Evolutionary conservation across 129 eudicot genomes (phyloP).

Genomic region (Arctium minus): DNA sequence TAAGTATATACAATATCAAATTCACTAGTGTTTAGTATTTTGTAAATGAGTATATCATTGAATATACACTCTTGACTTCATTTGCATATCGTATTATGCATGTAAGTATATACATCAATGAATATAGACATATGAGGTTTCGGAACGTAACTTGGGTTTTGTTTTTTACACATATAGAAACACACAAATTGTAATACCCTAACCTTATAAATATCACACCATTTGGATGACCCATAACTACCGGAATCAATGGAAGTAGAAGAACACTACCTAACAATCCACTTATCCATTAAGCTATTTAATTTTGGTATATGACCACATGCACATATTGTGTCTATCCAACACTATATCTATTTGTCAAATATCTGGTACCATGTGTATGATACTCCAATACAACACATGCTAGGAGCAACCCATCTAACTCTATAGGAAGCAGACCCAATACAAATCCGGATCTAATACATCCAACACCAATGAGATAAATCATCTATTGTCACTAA

Average conservation of each 20-base stretch:
- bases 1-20: too few relatives aligned
- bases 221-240: neutral
- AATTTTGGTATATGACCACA: neutral
- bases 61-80: neutral
- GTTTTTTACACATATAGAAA: neutral
- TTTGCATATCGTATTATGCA: neutral
- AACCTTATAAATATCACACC: neutral
- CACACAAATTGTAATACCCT: neutral
- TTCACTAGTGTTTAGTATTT: too few relatives aligned
- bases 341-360: neutral
- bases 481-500: neutral
- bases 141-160: neutral
- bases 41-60: neutral
- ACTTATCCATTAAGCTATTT: neutral
- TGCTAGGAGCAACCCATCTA: neutral
- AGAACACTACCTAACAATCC: neutral
- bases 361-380: neutral
- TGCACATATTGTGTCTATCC: too few relatives aligned
- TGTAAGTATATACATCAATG: neutral
- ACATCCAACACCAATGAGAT: too few relatives aligned
- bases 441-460: neutral
- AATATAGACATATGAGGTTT: neutral
- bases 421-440: neutral
- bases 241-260: neutral
- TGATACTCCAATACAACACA: neutral